Evolutionary conservation across 768 basidiomycete species (phyloP).

Genomic region (Dendrothele bispora): DNA sequence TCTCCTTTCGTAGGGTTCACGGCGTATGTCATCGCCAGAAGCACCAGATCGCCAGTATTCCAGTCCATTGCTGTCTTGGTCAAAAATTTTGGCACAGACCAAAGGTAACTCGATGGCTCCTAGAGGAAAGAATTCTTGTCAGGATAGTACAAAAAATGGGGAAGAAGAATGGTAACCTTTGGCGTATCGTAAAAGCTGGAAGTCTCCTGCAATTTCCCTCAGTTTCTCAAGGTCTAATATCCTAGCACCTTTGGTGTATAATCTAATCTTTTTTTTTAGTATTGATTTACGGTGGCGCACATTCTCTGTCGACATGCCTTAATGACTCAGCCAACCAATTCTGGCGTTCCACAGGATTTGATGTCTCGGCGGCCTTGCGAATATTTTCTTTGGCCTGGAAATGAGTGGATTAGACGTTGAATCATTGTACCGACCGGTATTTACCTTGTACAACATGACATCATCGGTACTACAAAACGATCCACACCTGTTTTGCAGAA

Average conservation of each 20-base stretch:
- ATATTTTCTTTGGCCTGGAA: conserved; percentile 88
- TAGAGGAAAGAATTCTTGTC: conserved; percentile 24
- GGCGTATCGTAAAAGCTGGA: conserved; percentile 80
- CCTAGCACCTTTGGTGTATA: conserved; percentile 87
- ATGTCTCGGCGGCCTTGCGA: conserved; percentile 83
- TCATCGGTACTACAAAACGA: conserved; percentile 98
- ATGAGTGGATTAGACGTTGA: conserved; percentile 1
- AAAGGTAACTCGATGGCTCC: conserved; percentile 87
- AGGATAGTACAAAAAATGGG: neutral
- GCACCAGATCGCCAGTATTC: conserved; percentile 75
- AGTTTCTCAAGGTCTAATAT: conserved; percentile 84
- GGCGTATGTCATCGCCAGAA: conserved; percentile 56
- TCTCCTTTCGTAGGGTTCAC: conserved; percentile 58
- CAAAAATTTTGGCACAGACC: conserved; percentile 76
- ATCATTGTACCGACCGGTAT: conserved; percentile 10
- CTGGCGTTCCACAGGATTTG: conserved; percentile 70
- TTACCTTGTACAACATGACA: conserved; percentile 94
- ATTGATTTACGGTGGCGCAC: no score
- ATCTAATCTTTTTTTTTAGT: no score
- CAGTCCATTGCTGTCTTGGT: conserved; percentile 71
- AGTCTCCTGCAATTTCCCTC: conserved; percentile 86
- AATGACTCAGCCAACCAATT: conserved; percentile 85
- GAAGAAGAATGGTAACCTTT: conserved; percentile 53
- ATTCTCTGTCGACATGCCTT: conserved; percentile 68
- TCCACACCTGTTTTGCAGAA: conserved; percentile 91